Evolutionary conservation across 192 early-diverging fungal species (phyloP), one percentile per base, ranked within the genome.

Genomic region (Backusella parvicylindrica): DNA sequence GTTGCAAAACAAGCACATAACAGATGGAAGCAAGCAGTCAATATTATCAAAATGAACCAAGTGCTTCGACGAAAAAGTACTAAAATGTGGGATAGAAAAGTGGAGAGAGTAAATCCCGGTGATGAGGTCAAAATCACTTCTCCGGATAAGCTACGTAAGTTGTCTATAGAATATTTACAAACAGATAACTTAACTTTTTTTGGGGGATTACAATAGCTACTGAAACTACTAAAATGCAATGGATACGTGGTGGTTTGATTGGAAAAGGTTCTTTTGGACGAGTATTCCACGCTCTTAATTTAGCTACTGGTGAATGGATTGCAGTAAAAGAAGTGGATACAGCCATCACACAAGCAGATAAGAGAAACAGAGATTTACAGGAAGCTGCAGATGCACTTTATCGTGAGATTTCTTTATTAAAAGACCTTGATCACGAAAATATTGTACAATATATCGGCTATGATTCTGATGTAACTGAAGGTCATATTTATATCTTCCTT

Each of bases 391-490:
- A 89, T 49, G 88, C 91, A 37, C 84, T 95, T 63, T 86, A 89
- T 67, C 87, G 86, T n/a, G 93, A 95, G 79, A 90, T 91, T 21
- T 86, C 90, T 77, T 75, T 94, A 49, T 77, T 95, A 38, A 43
- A 41, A n/a, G 91, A 91, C 76, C 71, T 94, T 63, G 92, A 95
- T 71, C 91, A 97, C 67, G 92, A 92, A 66, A 93, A 98, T 79
- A 94, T 98, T 83, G 97, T 98, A 36, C 91, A 94, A 82, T 96
- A 96, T 81, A 86, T 97, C 32, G 94, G 94, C 6, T 89, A 86
- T 70, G 80, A 71, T 21, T 82, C 30, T 2, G 60, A 73, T 11
- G 18, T 65, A 5, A 37, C 15, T 0, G 35, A 71, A 6, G 75
- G 68, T 4, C 6, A 64, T 6, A 81, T 96, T 76, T 97, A 97